Conservation (phyloP, 2,329 filamentous ascomycete species). For the Diplodia intermedia region DNA sequence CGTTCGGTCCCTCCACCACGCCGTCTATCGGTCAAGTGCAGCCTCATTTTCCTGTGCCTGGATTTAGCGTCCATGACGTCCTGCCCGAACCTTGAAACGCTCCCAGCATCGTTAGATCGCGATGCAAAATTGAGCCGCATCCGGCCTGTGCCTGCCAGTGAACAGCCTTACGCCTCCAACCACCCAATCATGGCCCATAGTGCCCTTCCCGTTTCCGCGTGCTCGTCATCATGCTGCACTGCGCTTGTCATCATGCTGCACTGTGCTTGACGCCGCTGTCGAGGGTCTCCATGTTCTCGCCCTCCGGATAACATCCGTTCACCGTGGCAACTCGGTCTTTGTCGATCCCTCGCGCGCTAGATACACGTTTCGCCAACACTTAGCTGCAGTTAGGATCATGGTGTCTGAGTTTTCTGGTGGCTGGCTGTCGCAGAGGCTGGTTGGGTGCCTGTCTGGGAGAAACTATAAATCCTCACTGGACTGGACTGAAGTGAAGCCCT, state of each 20-base stretch:
- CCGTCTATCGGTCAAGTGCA: neutral
- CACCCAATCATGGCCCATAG: neutral
- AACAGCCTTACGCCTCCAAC: neutral
- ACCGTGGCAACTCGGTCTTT: slow-evolving; percentile 4
- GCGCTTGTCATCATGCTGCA: neutral
- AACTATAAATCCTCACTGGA: slow-evolving; percentile 17
- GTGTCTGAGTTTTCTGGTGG: neutral
- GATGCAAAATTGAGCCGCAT: neutral
- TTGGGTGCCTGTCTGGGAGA: neutral
- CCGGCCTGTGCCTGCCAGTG: slow-evolving; percentile 14
- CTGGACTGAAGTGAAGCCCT: neutral
- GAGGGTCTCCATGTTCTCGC: slow-evolving; percentile 19
- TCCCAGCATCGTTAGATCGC: neutral
- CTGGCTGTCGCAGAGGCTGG: neutral
- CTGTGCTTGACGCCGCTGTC: neutral
- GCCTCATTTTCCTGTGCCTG: slow-evolving; percentile 19
- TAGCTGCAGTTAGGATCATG: slow-evolving; percentile 15
- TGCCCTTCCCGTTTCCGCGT: neutral
- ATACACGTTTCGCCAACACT: neutral
- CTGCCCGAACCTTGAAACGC: slow-evolving; percentile 14
- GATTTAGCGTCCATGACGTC: slow-evolving; percentile 18
- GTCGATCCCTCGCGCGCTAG: slow-evolving; percentile 4
- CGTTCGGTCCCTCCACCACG: neutral
- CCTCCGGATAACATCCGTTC: neutral
- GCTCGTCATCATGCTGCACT: neutral